Percentiles rank a stretch among this genome's conserved stretches.
phyloP scores from a whole-genome alignment of 805 yeast genomes.

The Starmerella vaccinii region DNA sequence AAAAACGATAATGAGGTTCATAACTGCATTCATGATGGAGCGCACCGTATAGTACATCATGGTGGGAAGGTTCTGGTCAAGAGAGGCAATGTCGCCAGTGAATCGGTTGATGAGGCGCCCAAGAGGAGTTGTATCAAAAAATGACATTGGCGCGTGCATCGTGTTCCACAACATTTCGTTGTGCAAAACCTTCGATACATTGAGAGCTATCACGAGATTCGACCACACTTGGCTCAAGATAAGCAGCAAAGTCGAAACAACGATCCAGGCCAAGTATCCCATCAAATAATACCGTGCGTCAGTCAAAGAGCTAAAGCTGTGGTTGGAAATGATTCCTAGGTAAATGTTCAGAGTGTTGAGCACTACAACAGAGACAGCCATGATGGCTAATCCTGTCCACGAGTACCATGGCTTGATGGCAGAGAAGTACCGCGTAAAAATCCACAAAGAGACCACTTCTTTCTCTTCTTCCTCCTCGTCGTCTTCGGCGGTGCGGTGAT shows the following conservation, averaged over 20 bases:
- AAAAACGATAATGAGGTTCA: slow-evolving; percentile 49
- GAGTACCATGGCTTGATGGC: slow-evolving; percentile 33
- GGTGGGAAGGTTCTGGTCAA: slow-evolving; percentile 60
- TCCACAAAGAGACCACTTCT: slow-evolving; percentile 19
- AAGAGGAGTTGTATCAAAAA: slow-evolving; percentile 68
- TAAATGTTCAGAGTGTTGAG: slow-evolving; percentile 20
- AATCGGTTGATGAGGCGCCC: slow-evolving; percentile 71
- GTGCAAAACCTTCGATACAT: slow-evolving; percentile 35
- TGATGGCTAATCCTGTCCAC: slow-evolving; percentile 31
- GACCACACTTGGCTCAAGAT: slow-evolving; percentile 38
- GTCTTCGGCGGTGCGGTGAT: slow-evolving; percentile 22
- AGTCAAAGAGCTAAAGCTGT: slow-evolving; percentile 15
- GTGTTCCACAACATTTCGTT: slow-evolving; percentile 45
- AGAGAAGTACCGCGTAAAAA: slow-evolving; percentile 24
- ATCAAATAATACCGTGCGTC: slow-evolving; percentile 47
- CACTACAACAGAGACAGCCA: slow-evolving; percentile 28
- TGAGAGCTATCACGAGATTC: slow-evolving; percentile 42
- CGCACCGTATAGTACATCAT: slow-evolving; percentile 45
- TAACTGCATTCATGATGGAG: slow-evolving; percentile 42
- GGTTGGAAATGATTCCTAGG: slow-evolving; percentile 24
- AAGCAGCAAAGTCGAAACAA: slow-evolving; percentile 31
- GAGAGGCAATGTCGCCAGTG: slow-evolving; percentile 67
- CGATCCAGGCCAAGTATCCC: slow-evolving; percentile 61
- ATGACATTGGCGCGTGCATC: slow-evolving; percentile 64
- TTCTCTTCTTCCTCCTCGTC: slow-evolving; percentile 27